A percentile compares a stretch with the other conserved stretches of the same genome.
Evolutionary conservation across 2,329 filamentous ascomycete species (phyloP).

Genomic region (Phialophora tarda): DNA sequence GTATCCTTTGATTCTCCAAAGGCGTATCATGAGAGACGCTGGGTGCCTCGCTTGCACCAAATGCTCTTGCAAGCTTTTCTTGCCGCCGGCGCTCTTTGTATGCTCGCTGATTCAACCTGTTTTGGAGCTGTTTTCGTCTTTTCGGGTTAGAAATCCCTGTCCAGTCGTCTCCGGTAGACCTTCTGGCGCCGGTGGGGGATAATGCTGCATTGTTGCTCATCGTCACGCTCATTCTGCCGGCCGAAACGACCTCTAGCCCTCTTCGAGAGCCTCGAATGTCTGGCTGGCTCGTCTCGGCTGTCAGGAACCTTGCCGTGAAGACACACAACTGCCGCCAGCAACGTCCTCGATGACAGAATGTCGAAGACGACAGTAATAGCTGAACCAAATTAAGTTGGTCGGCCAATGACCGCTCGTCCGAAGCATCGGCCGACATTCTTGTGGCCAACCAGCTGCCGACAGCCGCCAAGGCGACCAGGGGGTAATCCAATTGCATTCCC

Average conservation of each 20-base stretch:
- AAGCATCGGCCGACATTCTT: conserved; percentile 2
- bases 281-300: not conserved
- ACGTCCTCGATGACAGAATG: not conserved
- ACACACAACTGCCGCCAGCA: not conserved
- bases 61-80: conserved; percentile 5
- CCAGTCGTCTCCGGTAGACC: conserved; percentile 8
- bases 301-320: not conserved
- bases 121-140: conserved; percentile 11
- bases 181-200: not conserved
- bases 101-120: conserved; percentile 12
- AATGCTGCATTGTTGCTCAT: not conserved
- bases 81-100: conserved; percentile 8
- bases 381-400: not conserved
- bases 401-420: conserved; percentile 5
- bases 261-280: not conserved
- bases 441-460: not conserved
- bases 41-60: not conserved
- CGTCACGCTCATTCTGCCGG: not conserved
- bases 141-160: conserved; percentile 5
- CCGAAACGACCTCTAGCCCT: not conserved
- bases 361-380: not conserved
- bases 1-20: not conserved
- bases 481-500: conserved; percentile 11
- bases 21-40: not conserved
- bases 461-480: conserved; percentile 1